Evolutionary conservation across 2,329 filamentous ascomycete genomes (phyloP).

Genomic region (Fusarium coicis): DNA sequence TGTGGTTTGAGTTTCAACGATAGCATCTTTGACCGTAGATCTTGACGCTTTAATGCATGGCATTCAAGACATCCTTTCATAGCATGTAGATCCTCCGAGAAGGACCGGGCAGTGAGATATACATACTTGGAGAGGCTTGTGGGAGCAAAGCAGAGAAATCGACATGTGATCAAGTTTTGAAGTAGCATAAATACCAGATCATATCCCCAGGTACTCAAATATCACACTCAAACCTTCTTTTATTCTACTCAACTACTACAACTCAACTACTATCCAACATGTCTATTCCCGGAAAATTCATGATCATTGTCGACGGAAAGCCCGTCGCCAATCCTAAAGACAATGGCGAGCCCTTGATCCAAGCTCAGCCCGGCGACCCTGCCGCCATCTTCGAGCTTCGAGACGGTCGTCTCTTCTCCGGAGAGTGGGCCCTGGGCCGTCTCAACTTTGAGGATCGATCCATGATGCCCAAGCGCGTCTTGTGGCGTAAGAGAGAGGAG

Average conservation of each 20-base stretch:
- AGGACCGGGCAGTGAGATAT: background rate
- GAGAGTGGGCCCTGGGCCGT: conserved; percentile 13
- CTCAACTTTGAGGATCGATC: background rate
- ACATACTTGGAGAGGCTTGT: background rate
- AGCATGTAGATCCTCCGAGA: background rate
- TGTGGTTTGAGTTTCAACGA: background rate
- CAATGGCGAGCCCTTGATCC: background rate
- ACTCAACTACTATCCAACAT: background rate
- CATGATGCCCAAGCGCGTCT: conserved; percentile 8
- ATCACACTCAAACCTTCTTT: background rate
- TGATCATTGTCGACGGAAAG: conserved; percentile 16
- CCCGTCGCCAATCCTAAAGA: background rate
- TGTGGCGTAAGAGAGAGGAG: background rate
- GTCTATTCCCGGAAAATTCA: conserved; percentile 7
- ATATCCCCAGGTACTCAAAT: fast-evolving
- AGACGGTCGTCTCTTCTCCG: background rate
- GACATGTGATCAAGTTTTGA: background rate
- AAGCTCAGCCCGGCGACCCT: background rate
- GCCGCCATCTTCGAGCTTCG: conserved; percentile 15
- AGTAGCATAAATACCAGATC: background rate
- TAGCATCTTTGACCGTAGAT: background rate
- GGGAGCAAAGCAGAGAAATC: fast-evolving
- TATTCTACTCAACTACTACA: too few species aligned
- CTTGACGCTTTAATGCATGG: background rate
- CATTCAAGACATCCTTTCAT: background rate